A percentile compares a stretch with the other conserved stretches of the same genome.
These are phyloP conservation scores for Hirschioporus abietinus DNA, from an alignment of 768 basidiomycete species.

Conservation along the genomic window DNA sequence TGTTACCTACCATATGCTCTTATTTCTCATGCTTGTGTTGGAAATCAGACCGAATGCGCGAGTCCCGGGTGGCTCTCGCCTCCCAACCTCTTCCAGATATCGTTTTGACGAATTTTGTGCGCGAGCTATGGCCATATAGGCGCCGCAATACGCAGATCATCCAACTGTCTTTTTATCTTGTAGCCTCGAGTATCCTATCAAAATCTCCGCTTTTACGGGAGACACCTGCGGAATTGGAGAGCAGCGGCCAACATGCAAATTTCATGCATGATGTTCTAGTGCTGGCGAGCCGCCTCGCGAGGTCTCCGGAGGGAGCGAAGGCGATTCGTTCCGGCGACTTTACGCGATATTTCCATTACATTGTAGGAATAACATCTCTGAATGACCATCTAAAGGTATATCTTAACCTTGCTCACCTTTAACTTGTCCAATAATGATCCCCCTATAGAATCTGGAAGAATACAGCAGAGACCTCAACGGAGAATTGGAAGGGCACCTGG, in stretches of 20 bases:
- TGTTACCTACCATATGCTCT: background rate
- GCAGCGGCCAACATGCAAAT: slow-evolving; percentile 1
- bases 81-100: slow-evolving; percentile 14
- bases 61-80: slow-evolving; percentile 15
- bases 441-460: slow-evolving; percentile 15
- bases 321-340: slow-evolving; percentile 17
- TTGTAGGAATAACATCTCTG: slow-evolving; percentile 13
- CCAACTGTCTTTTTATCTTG: slow-evolving; percentile 16
- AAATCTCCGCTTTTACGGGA: slow-evolving; percentile 21
- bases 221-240: slow-evolving; percentile 11
- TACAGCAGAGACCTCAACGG: slow-evolving; percentile 19
- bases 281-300: slow-evolving; percentile 15
- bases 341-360: slow-evolving; percentile 16
- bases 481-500: slow-evolving; percentile 17
- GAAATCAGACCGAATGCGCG: slow-evolving; percentile 15
- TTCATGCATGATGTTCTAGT: slow-evolving; percentile 13
- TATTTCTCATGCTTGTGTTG: background rate
- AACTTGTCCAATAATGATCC: background rate
- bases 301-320: slow-evolving; percentile 17
- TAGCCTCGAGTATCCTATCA: slow-evolving; percentile 17
- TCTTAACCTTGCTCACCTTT: background rate
- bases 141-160: slow-evolving; percentile 13
- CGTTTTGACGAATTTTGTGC: slow-evolving; percentile 17
- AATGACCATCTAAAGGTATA: slow-evolving; percentile 9
- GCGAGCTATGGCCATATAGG: slow-evolving; percentile 18